A percentile compares a stretch with the other conserved stretches of the same genome.
Conservation (phyloP, 345 rosid genomes). For the Salix suchowensis region DNA sequence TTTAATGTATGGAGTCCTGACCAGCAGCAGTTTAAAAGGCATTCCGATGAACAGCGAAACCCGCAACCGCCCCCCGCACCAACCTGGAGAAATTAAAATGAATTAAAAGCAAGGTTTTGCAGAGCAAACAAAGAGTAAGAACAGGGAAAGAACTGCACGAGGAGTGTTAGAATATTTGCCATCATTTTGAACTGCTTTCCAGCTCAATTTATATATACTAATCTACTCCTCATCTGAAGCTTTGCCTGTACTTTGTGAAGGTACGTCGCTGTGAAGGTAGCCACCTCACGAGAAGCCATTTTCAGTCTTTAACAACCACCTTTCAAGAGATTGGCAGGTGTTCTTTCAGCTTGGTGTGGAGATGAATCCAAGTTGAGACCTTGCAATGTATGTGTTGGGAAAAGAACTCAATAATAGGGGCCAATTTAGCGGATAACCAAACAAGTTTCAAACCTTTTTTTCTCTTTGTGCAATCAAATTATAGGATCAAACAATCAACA, state of each 20-base stretch:
- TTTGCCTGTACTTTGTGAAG: neutral
- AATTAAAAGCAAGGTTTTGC: neutral
- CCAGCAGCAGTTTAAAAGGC: neutral
- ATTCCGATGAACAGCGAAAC: neutral
- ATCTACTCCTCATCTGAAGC: neutral
- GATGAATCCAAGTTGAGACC: neutral
- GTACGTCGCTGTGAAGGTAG: neutral
- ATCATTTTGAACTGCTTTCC: neutral
- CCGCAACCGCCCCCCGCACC: neutral
- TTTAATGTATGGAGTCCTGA: neutral
- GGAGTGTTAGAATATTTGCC: neutral
- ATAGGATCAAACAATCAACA: too few relatives aligned
- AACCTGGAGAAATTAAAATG: neutral
- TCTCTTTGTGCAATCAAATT: too few relatives aligned
- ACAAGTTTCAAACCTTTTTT: too few relatives aligned
- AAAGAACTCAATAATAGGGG: too few relatives aligned
- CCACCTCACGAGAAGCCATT: neutral
- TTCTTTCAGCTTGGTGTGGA: neutral
- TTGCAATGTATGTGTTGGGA: neutral
- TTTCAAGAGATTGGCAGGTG: neutral
- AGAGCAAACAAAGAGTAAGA: neutral
- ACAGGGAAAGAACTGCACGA: neutral
- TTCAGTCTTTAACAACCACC: neutral
- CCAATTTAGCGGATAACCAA: too few relatives aligned
- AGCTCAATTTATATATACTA: neutral